Conservation (phyloP, 78 protist species). For the Dictyostelium brefeldianum region DNA sequence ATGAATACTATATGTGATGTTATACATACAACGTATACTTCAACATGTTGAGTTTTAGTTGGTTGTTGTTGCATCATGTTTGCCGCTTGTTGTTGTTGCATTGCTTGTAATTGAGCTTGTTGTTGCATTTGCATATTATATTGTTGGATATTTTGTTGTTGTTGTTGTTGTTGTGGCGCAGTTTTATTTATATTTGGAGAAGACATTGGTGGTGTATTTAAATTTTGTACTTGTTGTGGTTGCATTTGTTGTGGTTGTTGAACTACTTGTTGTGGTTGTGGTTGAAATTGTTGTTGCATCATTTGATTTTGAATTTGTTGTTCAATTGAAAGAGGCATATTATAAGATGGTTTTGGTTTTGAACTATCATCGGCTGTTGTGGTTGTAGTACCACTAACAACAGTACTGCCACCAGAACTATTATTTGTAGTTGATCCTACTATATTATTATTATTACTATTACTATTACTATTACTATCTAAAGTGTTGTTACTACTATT, state of each 20-base stretch:
- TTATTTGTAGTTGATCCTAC: neutral
- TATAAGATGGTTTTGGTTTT: slow-evolving; percentile 17
- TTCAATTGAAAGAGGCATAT: slow-evolving; percentile 13
- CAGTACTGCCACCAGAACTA: neutral
- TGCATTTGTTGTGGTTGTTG: neutral
- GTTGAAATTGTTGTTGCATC: slow-evolving; percentile 10
- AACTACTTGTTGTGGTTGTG: slow-evolving; percentile 6
- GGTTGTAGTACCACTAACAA: neutral
- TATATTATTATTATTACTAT: neutral
- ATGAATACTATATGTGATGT: too few relatives aligned
- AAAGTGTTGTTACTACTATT: neutral
- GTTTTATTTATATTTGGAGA: slow-evolving; percentile 10
- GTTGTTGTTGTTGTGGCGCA: slow-evolving; percentile 20
- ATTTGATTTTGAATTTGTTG: slow-evolving; percentile 18
- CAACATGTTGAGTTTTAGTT: slow-evolving; percentile 2
- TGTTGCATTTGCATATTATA: neutral
- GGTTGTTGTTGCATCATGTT: neutral
- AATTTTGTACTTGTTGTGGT: neutral
- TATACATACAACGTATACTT: slow-evolving; percentile 10
- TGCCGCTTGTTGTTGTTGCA: slow-evolving; percentile 2
- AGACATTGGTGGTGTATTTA: slow-evolving; percentile 5
- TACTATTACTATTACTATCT: neutral
- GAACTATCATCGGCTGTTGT: neutral
- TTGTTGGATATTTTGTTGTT: neutral
- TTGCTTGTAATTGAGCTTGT: neutral